A percentile compares a stretch with the other conserved stretches of the same genome.
Conservation (phyloP, 306 rosid genomes). For the Clitoria ternatea region DNA sequence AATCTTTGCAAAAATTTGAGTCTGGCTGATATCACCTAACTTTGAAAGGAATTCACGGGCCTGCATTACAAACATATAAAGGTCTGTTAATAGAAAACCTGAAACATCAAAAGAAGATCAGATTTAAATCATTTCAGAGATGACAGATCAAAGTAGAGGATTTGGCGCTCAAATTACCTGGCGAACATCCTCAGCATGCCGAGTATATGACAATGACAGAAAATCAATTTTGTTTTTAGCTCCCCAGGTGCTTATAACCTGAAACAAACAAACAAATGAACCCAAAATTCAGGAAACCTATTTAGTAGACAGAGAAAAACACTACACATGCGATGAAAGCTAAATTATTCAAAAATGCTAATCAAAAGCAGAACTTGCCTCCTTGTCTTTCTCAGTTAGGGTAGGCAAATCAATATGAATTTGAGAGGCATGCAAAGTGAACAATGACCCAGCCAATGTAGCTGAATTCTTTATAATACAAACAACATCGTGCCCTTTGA, state of each 20-base stretch:
- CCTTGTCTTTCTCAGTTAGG: slow-evolving; percentile 81
- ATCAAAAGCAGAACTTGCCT: slow-evolving; percentile 40
- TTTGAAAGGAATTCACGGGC: slow-evolving; percentile 85
- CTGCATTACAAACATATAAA: slow-evolving; percentile 39
- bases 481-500: slow-evolving; percentile 74
- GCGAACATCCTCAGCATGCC: slow-evolving; percentile 88
- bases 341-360: neutral
- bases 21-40: slow-evolving; percentile 63
- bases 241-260: slow-evolving; percentile 94
- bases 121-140: neutral
- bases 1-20: slow-evolving; percentile 93
- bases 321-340: neutral
- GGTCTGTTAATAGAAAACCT: neutral
- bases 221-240: slow-evolving; percentile 79
- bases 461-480: slow-evolving; percentile 84
- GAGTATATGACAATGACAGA: slow-evolving; percentile 76
- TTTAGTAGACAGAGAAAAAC: neutral
- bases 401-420: slow-evolving; percentile 86
- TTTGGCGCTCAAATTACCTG: slow-evolving; percentile 44
- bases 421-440: slow-evolving; percentile 94
- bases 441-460: slow-evolving; percentile 82
- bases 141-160: slow-evolving; percentile 9
- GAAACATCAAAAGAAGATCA: slow-evolving; percentile 2
- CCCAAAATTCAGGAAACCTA: neutral
- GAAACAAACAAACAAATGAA: slow-evolving; percentile 15